Evolutionary conservation across 768 basidiomycete species (phyloP).

Genomic region (Phanerodontia chrysosporium): DNA sequence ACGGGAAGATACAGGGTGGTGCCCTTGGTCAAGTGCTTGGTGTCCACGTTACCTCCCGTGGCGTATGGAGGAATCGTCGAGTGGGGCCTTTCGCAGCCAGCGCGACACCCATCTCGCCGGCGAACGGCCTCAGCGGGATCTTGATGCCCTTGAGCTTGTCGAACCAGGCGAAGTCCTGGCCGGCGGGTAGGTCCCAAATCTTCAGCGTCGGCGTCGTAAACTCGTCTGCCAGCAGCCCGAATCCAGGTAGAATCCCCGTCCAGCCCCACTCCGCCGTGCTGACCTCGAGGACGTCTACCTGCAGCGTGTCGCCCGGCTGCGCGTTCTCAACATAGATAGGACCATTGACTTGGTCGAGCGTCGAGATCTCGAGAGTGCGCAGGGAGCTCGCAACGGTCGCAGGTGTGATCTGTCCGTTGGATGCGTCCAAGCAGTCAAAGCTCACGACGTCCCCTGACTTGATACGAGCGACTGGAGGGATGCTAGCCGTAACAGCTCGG

Average conservation of each 20-base stretch:
- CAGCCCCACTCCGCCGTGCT: conserved; percentile 56
- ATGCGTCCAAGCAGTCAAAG: conserved; percentile 62
- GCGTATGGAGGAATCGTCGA: conserved; percentile 62
- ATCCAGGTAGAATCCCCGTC: conserved; percentile 56
- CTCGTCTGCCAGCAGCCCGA: conserved; percentile 55
- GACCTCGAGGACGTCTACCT: conserved; percentile 53
- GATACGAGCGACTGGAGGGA: conserved; percentile 45
- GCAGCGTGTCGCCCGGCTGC: conserved; percentile 51
- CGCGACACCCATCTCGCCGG: conserved; percentile 64
- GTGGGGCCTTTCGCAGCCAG: conserved; percentile 45
- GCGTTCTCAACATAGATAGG: conserved; percentile 53
- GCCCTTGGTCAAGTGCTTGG: conserved; percentile 50
- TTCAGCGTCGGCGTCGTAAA: conserved; percentile 48
- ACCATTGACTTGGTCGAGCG: conserved; percentile 57
- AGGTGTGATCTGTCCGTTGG: conserved; percentile 53
- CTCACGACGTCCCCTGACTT: conserved; percentile 50
- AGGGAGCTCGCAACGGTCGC: conserved; percentile 35
- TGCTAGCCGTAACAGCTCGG: conserved; percentile 28
- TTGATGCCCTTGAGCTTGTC: conserved; percentile 43
- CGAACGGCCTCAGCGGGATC: conserved; percentile 52
- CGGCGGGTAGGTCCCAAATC: conserved; percentile 46
- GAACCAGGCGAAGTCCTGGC: conserved; percentile 37
- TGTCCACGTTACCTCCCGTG: conserved; percentile 62
- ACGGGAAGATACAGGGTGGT: conserved; percentile 56
- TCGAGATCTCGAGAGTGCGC: conserved; percentile 39